Percentiles rank a stretch among this genome's conserved stretches.
Evolutionary conservation across 257 asterid genomes (phyloP).

Genomic region (Solanum etuberosum): DNA sequence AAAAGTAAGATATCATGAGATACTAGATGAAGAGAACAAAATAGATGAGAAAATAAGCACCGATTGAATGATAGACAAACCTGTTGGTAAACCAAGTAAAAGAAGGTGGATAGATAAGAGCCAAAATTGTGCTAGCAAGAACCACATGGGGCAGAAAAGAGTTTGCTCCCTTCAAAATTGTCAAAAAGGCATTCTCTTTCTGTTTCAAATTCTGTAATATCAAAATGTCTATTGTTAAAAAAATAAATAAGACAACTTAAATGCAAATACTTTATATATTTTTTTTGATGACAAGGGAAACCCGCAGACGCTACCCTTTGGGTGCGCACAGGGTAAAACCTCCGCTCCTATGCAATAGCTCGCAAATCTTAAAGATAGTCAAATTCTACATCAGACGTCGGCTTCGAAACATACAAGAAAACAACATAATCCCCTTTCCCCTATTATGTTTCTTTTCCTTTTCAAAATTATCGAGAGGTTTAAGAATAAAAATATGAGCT

Average conservation of each 20-base stretch:
- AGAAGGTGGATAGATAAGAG: conserved; percentile 88
- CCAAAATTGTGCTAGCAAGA: conserved; percentile 79
- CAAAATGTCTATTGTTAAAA: not conserved
- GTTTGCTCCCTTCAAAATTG: conserved; percentile 65
- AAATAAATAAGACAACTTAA: not conserved
- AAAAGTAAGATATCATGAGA: not conserved
- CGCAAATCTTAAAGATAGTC: not conserved
- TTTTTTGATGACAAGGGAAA: too few species aligned
- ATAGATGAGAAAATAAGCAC: not conserved
- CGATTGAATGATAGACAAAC: conserved; percentile 18
- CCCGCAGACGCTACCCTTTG: too few species aligned
- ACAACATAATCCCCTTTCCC: not conserved
- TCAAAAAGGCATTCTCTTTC: conserved; percentile 20
- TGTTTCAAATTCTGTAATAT: conserved; percentile 19
- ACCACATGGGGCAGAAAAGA: conserved; percentile 88
- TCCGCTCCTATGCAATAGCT: too few species aligned
- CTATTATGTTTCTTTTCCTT: not conserved
- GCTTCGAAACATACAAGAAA: not conserved
- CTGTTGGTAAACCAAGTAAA: conserved; percentile 94
- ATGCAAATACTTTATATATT: not conserved
- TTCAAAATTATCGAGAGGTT: not conserved
- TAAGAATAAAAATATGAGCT: not conserved
- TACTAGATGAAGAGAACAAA: not conserved
- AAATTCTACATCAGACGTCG: not conserved
- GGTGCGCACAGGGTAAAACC: too few species aligned